Percentiles rank a stretch among this genome's conserved stretches.
These are phyloP conservation scores for Camellia granthamiana DNA, from an alignment of 148 eudicot species.

Conservation along the genomic window DNA sequence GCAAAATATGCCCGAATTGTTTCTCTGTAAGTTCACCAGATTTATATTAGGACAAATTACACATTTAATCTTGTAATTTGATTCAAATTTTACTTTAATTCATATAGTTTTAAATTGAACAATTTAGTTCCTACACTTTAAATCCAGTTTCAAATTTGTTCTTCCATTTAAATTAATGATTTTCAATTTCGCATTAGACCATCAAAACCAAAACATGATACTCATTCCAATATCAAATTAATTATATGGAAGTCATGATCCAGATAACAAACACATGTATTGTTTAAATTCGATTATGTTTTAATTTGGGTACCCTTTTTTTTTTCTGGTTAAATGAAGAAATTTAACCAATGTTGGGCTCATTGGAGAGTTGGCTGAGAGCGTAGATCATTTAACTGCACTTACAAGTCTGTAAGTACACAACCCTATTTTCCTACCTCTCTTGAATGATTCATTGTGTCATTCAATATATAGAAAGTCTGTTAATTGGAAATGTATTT, in stretches of 20 bases:
- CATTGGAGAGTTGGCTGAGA: constrained; percentile 46
- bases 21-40: constrained; percentile 56
- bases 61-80: no score
- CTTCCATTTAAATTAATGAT: no score
- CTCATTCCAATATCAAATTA: background rate
- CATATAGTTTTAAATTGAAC: no score
- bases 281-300: background rate
- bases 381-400: constrained; percentile 44
- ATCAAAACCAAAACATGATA: no score
- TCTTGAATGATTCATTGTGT: no score
- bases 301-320: background rate
- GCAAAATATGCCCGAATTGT: constrained; percentile 35
- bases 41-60: background rate
- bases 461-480: background rate
- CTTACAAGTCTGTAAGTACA: constrained; percentile 51
- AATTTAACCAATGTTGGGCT: constrained; percentile 60
- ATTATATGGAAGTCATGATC: background rate
- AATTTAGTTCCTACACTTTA: no score
- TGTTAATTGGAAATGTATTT: background rate
- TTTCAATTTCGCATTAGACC: no score
- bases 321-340: constrained; percentile 30
- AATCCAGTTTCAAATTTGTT: no score
- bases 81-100: no score
- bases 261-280: background rate
- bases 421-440: background rate